These are phyloP conservation scores for Suillus plorans DNA, from an alignment of 768 basidiomycete species.

Conservation along the genomic window DNA sequence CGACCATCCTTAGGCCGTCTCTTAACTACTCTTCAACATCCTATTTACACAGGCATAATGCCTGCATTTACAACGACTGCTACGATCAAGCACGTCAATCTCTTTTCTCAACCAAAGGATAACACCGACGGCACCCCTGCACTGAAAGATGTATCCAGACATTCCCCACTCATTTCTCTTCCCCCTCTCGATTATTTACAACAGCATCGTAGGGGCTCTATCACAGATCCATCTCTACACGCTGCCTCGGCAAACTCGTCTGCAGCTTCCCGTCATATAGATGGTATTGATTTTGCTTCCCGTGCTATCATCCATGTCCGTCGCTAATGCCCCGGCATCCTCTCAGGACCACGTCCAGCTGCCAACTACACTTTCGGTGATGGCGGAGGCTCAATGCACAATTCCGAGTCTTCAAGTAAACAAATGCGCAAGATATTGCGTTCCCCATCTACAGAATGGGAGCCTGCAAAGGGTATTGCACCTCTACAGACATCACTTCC, in stretches of 20 bases:
- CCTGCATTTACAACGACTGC: slow-evolving; percentile 13
- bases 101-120: slow-evolving; percentile 9
- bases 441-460: slow-evolving; percentile 52
- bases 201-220: slow-evolving; percentile 79
- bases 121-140: slow-evolving; percentile 23
- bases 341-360: slow-evolving; percentile 51
- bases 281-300: slow-evolving; percentile 19
- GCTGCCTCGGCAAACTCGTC: slow-evolving; percentile 41
- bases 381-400: slow-evolving; percentile 31
- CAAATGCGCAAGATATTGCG: slow-evolving; percentile 59
- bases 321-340: slow-evolving; percentile 34
- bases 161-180: slow-evolving; percentile 58
- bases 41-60: slow-evolving; percentile 14
- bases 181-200: slow-evolving; percentile 79
- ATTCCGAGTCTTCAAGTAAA: slow-evolving; percentile 36
- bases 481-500: slow-evolving; percentile 19
- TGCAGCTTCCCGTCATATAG: slow-evolving; percentile 17
- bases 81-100: slow-evolving; percentile 10
- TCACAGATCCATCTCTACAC: slow-evolving; percentile 81
- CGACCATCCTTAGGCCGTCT: slow-evolving; percentile 8
- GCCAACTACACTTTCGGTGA: slow-evolving; percentile 76
- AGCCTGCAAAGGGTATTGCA: slow-evolving; percentile 18
- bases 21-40: slow-evolving; percentile 1
- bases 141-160: slow-evolving; percentile 36
- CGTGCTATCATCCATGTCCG: slow-evolving; percentile 13